A percentile compares a stretch with the other conserved stretches of the same genome.
Evolutionary conservation across 768 basidiomycete species (phyloP).

Genomic region (Lepiota venenata): DNA sequence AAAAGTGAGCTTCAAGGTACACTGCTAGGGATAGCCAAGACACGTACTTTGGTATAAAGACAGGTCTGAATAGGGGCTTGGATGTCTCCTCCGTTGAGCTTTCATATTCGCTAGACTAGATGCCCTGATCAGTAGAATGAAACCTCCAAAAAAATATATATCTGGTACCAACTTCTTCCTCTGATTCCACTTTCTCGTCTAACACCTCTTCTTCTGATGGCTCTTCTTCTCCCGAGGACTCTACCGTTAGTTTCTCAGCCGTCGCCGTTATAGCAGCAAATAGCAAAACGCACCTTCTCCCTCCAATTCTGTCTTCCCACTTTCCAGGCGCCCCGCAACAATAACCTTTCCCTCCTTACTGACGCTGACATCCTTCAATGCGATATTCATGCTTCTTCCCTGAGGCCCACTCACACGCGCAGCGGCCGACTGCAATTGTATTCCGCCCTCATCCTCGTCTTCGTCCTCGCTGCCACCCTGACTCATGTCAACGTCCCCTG

Average conservation of each 20-base stretch:
- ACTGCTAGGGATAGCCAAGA: neutral
- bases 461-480: conserved; percentile 21
- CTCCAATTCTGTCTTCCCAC: conserved; percentile 67
- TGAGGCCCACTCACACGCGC: conserved; percentile 28
- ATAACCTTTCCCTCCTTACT: conserved; percentile 78
- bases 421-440: conserved; percentile 25
- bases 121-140: conserved; percentile 14
- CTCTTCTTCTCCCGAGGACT: conserved; percentile 27
- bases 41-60: conserved; percentile 91
- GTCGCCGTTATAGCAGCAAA: neutral
- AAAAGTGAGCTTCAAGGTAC: conserved; percentile 6
- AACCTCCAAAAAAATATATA: neutral
- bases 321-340: conserved; percentile 76
- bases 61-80: conserved; percentile 81
- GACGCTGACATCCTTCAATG: conserved; percentile 77
- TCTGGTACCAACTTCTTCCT: conserved; percentile 44
- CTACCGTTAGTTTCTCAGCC: conserved; percentile 16
- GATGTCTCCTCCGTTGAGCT: conserved; percentile 77
- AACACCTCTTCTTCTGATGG: conserved; percentile 46
- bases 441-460: conserved; percentile 42
- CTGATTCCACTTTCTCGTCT: conserved; percentile 25
- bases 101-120: conserved; percentile 83
- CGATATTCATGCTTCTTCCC: conserved; percentile 63
- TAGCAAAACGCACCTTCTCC: conserved; percentile 23
- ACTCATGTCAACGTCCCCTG: conserved; percentile 43